Percentiles rank a stretch among this genome's conserved stretches.
Evolutionary conservation across 495 filamentous ascomycete genomes (phyloP).

Genomic region (Aspergillus haitiensis): DNA sequence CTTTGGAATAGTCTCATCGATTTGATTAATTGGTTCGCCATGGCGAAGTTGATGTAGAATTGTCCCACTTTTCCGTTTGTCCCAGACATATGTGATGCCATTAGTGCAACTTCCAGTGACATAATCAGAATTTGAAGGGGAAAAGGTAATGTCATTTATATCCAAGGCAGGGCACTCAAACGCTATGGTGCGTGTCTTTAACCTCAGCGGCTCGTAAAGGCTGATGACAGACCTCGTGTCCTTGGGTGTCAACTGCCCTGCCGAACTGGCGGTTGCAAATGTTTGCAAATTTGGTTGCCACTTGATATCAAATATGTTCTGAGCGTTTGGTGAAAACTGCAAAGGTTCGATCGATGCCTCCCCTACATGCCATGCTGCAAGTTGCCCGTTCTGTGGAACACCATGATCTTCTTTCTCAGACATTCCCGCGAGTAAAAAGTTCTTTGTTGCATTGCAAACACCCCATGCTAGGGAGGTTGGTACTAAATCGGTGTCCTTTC

Average conservation of each 20-base stretch:
- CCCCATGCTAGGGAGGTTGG: constrained; percentile 80
- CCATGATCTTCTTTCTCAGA: constrained; percentile 56
- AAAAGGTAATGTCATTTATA: constrained; percentile 77
- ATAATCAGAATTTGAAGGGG: constrained; percentile 51
- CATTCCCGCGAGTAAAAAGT: constrained; percentile 75
- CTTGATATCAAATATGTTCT: constrained; percentile 76
- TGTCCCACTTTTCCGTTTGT: constrained; percentile 56
- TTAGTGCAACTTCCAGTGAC: constrained; percentile 84
- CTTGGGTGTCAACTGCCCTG: constrained; percentile 26
- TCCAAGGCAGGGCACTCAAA: constrained; percentile 76
- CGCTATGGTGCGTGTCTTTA: constrained; percentile 32
- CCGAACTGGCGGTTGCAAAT: constrained; percentile 60
- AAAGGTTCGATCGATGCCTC: constrained; percentile 48
- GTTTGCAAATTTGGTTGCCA: constrained; percentile 66
- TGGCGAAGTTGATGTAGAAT: constrained; percentile 70
- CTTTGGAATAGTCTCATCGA: constrained; percentile 52
- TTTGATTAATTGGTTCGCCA: constrained; percentile 63
- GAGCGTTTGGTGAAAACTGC: constrained; percentile 50
- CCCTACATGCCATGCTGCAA: constrained; percentile 68
- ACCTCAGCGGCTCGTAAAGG: constrained; percentile 46
- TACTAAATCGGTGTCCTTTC: constrained; percentile 54
- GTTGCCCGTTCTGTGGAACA: constrained; percentile 61
- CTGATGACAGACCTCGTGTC: constrained; percentile 51
- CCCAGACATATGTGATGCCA: constrained; percentile 82
- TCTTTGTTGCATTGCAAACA: constrained; percentile 41